Base-by-base conservation (phyloP, 352 stramenopile species). In the Globisporangium ultimum region DNA sequence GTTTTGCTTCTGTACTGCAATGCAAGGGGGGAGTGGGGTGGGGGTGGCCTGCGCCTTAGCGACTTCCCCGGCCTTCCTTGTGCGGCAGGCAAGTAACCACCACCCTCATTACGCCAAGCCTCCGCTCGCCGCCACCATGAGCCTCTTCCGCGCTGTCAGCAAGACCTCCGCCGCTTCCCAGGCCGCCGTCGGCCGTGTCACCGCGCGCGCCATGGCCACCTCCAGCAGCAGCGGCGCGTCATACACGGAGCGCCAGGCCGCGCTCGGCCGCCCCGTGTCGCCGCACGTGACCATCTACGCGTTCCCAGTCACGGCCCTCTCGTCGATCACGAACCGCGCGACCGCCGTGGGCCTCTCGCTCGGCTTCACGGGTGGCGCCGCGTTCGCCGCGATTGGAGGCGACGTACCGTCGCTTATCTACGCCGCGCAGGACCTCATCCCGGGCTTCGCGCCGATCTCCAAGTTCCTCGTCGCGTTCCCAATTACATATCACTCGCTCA, bases 221-320 rank as follows among this genome's bases (percentile, higher is more conserved):
- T 47, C 60, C 48, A 53, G 45, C 18, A 54, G 47, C 18, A 54
- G 47, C 10, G 13, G 13, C 6, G 43, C 72, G 38, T 63, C 66
- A 47, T 98, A 98, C 68, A 91, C 81, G 28, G 70, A 89, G 60
- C 80, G 83, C 22, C 95, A 97, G 79, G 78, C 85, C 21, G 73
- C 81, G 43, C 89, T 94, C 18, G 92, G 90, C 15, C 89, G 93
- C 32, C 96, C 96, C 13, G 72, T 99, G 13, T 98, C 90, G 53
- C 97, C 97, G n/a, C 92, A 98, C 71, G 93, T 99, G 42, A 95
- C 84, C 48, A 96, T 98, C 68, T 99, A 99, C 80, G 79, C 87
- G 51, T 98, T 98, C 66, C 95, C 96, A 5, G 71, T 98, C 17
- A 85, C 79, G 21, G 96, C 96, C 36, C 61, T 98, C n/a, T 86